These are phyloP conservation scores for Amanita pseudoporphyria DNA, from an alignment of 768 basidiomycete genomes.

Conservation along the genomic window DNA sequence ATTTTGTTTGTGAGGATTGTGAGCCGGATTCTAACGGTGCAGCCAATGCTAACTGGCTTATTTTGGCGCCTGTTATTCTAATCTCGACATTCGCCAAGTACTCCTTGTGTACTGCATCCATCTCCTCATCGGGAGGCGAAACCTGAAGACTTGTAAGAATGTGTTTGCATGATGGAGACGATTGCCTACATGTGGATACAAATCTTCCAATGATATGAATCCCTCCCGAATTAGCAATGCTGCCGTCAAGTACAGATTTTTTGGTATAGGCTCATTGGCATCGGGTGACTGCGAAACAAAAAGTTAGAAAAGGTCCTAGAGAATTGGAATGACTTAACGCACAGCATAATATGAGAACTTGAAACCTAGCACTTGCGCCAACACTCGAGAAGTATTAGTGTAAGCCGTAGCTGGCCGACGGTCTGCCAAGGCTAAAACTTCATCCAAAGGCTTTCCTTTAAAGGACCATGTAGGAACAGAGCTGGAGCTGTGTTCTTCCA, in stretches of 20 bases:
- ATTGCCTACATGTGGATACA: conserved; percentile 80
- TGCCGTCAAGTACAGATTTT: conserved; percentile 68
- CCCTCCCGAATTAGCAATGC: conserved; percentile 88
- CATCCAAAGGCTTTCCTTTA: conserved; percentile 54
- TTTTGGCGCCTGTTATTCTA: conserved; percentile 59
- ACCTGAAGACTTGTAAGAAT: conserved; percentile 12
- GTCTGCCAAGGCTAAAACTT: conserved; percentile 53
- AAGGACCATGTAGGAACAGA: conserved; percentile 32
- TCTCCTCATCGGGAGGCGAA: conserved; percentile 60
- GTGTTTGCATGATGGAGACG: not conserved
- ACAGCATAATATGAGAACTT: conserved; percentile 93
- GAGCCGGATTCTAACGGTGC: conserved; percentile 60
- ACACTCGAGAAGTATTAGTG: conserved; percentile 37
- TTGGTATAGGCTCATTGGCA: conserved; percentile 51
- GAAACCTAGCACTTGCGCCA: conserved; percentile 95
- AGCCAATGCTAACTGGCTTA: conserved; percentile 77
- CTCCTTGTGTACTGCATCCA: conserved; percentile 57
- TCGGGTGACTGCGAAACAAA: conserved; percentile 39
- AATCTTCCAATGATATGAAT: conserved; percentile 76
- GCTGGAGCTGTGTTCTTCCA: conserved; percentile 27
- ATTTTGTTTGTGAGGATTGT: conserved; percentile 26
- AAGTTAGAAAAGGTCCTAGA: conserved; percentile 8
- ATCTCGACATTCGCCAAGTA: conserved; percentile 54
- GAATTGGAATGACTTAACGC: conserved; percentile 11
- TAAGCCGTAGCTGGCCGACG: conserved; percentile 13